Evolutionary conservation across 331 rosid species (phyloP).

Genomic region (Quercus tomentella): DNA sequence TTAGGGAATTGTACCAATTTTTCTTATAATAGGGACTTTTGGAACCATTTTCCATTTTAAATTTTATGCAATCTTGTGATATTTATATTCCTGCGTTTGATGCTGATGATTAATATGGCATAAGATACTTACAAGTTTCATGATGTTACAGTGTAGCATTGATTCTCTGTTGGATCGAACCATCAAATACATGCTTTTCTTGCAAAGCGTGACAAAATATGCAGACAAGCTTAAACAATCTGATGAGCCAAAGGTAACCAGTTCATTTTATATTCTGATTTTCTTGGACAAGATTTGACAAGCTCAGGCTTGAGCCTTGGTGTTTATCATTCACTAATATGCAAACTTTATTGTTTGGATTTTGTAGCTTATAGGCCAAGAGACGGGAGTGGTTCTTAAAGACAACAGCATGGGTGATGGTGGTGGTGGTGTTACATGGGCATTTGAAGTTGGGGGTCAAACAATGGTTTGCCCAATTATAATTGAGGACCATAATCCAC

Average conservation of each 20-base stretch:
- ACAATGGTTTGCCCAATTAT: conserved; percentile 73
- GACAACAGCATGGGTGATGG: conserved; percentile 23
- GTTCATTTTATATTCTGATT: conserved; percentile 4
- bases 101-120: not conserved
- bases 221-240: conserved; percentile 67
- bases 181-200: conserved; percentile 81
- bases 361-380: conserved; percentile 50
- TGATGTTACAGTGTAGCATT: conserved; percentile 84
- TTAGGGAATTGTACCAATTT: not conserved
- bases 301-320: not conserved
- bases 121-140: conserved; percentile 18
- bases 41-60: not conserved
- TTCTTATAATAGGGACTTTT: not conserved
- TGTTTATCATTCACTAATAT: not conserved
- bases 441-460: conserved; percentile 61
- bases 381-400: conserved; percentile 36
- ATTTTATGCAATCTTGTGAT: not conserved
- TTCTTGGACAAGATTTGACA: not conserved
- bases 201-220: conserved; percentile 53
- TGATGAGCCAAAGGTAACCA: conserved; percentile 58
- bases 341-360: conserved; percentile 19
- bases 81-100: not conserved
- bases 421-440: conserved; percentile 63
- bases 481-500: conserved; percentile 71
- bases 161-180: conserved; percentile 80